Evolutionary conservation across 2,329 filamentous ascomycete species (phyloP), one percentile per base, ranked within the genome.

Genomic region (Sporothrix mexicana): DNA sequence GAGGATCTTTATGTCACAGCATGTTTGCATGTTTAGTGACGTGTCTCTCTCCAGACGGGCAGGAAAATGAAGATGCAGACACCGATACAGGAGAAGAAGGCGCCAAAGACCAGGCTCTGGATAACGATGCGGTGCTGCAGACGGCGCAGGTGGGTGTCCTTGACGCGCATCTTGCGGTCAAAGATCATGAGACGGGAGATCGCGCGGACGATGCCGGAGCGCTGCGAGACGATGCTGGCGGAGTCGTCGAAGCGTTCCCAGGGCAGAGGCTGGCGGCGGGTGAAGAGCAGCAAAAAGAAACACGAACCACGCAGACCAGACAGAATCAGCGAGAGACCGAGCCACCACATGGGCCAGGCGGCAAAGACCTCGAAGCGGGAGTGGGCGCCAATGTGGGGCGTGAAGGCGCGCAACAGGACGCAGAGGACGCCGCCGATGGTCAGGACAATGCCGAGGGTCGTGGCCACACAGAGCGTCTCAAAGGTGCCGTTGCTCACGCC

Each of bases 401-500:
- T 77, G 59, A 85, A 81, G 8, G 81, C 83, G 17, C 82, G 81
- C 25, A 83, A 78, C 2, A 85, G 74, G 51, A 83, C 79, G 41
- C 79, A 77, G 4, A 85, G 74, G 73, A 85, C 81, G 10, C 83
- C 84, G 25, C 77, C 78, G 12, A 80, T 3, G 4, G 83, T 83
- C 30, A 82, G 79, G n/a, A 78, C 77, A 45, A 85, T 82, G 7
- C 84, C 84, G 8, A 85, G 77, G 1, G 80, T 76, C 0, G 83
- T 85, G 1, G 84, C 83, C 43, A 84, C 81, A 78, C 84, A 86
- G 12, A 85, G 75, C 1, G 84, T 85, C 77, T 85, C 84, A 70
- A 84, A 83, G 2, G 84, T 85, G 51, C 84, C 84, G 76, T 85
- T 87, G 76, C 83, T 85, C 47, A 88, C 84, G 73, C 86, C 87